Percentiles rank a stretch among this genome's conserved stretches.
phyloP scores from a whole-genome alignment of 2,329 filamentous ascomycete species.

The Peltaster fructicola region DNA sequence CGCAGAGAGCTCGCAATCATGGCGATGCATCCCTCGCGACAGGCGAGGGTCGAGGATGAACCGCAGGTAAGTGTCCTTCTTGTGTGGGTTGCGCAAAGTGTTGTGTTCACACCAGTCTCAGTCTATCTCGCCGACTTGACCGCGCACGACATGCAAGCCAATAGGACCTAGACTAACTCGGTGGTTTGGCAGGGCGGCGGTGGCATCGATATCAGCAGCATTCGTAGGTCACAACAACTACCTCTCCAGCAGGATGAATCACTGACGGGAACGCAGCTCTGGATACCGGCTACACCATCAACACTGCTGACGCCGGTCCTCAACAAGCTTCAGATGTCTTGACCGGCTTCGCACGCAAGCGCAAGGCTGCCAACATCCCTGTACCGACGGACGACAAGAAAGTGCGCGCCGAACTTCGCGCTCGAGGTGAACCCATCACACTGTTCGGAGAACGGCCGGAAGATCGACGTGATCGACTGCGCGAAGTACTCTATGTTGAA shows the following conservation, averaged over 20 bases:
- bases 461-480: constrained; percentile 71
- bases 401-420: constrained; percentile 63
- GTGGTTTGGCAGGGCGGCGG: too few relatives aligned
- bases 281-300: constrained; percentile 75
- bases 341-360: constrained; percentile 79
- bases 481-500: constrained; percentile 55
- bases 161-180: too few relatives aligned
- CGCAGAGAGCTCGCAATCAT: constrained; percentile 4
- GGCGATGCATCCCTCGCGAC: constrained; percentile 69
- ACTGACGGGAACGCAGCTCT: constrained; percentile 27
- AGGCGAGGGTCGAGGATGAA: constrained; percentile 84
- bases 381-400: constrained; percentile 87
- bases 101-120: constrained; percentile 4
- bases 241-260: constrained; percentile 3
- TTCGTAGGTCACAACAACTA: constrained; percentile 36
- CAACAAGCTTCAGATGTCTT: constrained; percentile 75
- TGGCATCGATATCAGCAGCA: constrained; percentile 43
- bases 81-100: too few relatives aligned
- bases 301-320: constrained; percentile 47
- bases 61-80: constrained; percentile 38
- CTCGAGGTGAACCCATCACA: constrained; percentile 84
- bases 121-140: too few relatives aligned
- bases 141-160: too few relatives aligned
- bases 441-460: constrained; percentile 80
- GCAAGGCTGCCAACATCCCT: constrained; percentile 69